Percentiles rank a stretch among this genome's conserved stretches.
Evolutionary conservation across 2,329 filamentous ascomycete genomes (phyloP).

Genomic region (Leptographium radiaticola): DNA sequence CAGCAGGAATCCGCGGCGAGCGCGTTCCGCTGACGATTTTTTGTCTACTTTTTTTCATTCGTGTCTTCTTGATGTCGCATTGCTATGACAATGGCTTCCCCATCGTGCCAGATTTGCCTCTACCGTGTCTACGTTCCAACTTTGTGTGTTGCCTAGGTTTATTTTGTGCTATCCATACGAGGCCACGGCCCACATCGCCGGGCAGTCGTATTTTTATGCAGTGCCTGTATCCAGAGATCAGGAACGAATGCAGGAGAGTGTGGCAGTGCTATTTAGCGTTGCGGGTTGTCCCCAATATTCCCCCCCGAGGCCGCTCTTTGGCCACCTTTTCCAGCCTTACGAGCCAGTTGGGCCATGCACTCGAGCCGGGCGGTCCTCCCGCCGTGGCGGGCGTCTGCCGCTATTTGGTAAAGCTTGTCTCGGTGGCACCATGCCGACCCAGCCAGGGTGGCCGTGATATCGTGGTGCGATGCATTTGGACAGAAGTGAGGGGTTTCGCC

Average conservation of each 20-base stretch:
- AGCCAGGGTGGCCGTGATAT: neutral
- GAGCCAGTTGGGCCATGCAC: neutral
- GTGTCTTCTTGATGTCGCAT: slow-evolving; percentile 4
- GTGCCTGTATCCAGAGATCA: neutral
- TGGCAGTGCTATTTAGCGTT: slow-evolving; percentile 17
- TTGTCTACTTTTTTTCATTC: slow-evolving; percentile 2
- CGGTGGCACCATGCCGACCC: too few species aligned
- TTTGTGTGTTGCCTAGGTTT: too few species aligned
- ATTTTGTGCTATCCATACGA: too few species aligned
- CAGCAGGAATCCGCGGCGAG: slow-evolving; percentile 1
- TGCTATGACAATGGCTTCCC: neutral
- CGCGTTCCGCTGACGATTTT: slow-evolving; percentile 1
- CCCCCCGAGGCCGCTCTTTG: neutral
- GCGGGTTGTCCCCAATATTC: neutral
- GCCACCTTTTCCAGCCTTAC: neutral
- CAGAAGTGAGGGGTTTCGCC: too few species aligned
- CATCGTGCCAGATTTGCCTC: neutral
- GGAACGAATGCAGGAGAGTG: slow-evolving; percentile 14
- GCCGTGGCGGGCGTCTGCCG: neutral
- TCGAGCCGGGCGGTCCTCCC: neutral
- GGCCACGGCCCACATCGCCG: too few species aligned
- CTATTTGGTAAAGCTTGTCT: neutral
- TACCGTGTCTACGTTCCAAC: too few species aligned
- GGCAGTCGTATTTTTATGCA: neutral
- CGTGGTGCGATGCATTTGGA: too few species aligned